phyloP scores from a whole-genome alignment of 2,329 filamentous ascomycete genomes.

The Geosmithia morbida region DNA sequence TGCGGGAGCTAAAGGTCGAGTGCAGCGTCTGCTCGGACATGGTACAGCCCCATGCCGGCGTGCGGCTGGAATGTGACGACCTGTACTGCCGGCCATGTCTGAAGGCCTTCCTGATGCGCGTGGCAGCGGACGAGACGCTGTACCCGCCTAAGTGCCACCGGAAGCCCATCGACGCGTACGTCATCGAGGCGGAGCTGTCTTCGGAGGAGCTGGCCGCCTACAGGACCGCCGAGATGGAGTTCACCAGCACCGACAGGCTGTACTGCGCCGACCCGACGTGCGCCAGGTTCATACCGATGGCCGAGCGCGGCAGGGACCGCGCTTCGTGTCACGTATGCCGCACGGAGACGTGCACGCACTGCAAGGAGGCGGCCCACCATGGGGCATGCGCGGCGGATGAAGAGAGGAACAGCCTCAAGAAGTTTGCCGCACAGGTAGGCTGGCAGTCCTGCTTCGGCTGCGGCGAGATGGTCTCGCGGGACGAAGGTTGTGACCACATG shows the following conservation, averaged over 20 bases:
- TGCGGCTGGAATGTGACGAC: constrained; percentile 2
- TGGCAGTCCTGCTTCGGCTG: constrained; percentile 4
- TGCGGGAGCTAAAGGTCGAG: neutral
- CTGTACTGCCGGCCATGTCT: constrained; percentile 4
- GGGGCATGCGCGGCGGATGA: constrained; percentile 2
- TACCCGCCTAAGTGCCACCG: constrained; percentile 4
- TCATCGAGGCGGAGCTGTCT: constrained; percentile 3
- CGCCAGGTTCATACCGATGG: constrained; percentile 2
- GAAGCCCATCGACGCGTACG: constrained; percentile 1
- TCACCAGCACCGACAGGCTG: constrained; percentile 2
- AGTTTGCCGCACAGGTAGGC: constrained; percentile 1
- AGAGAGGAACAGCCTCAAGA: constrained; percentile 1
- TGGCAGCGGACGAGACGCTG: constrained; percentile 2
- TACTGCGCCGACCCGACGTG: constrained; percentile 3
- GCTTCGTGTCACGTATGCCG: constrained; percentile 1
- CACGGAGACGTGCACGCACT: constrained; percentile 2
- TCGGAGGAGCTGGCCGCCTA: constrained; percentile 2
- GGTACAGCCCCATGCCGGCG: neutral
- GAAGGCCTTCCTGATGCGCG: constrained; percentile 3
- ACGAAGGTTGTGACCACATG: constrained; percentile 4
- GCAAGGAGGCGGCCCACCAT: constrained; percentile 1
- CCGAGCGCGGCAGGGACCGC: constrained; percentile 2
- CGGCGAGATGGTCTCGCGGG: constrained; percentile 3
- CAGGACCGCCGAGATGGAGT: constrained; percentile 3
- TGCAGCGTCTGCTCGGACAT: constrained; percentile 1